phyloP scores from a whole-genome alignment of 2,329 filamentous ascomycete species.

The Macrophomina phaseolina region DNA sequence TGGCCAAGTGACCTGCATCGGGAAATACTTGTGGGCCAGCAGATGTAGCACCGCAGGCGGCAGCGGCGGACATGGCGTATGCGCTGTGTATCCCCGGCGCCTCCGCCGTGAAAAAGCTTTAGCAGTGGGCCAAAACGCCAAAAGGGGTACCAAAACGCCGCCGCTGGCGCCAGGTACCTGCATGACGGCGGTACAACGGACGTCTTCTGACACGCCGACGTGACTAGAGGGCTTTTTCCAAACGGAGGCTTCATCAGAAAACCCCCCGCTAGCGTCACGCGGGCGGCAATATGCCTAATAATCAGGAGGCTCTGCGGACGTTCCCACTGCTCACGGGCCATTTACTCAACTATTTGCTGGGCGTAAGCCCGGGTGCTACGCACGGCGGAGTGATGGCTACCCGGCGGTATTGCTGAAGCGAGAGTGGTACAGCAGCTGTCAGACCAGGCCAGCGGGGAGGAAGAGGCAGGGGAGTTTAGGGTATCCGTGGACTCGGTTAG shows the following conservation, averaged over 20 bases:
- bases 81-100: background rate
- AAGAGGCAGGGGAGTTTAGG: background rate
- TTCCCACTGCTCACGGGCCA: slow-evolving; percentile 1
- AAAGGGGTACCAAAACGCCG: slow-evolving; percentile 45
- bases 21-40: slow-evolving; percentile 6
- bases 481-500: slow-evolving; percentile 23
- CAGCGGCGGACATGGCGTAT: background rate
- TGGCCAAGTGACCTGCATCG: slow-evolving; percentile 8
- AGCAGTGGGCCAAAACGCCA: slow-evolving; percentile 4
- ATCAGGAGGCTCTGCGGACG: slow-evolving; percentile 1
- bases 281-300: background rate
- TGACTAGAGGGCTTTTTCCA: background rate
- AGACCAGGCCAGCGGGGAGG: slow-evolving; percentile 17
- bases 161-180: slow-evolving; percentile 57
- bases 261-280: background rate
- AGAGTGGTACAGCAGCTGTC: slow-evolving; percentile 25
- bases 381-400: background rate
- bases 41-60: slow-evolving; percentile 2
- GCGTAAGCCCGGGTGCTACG: slow-evolving; percentile 12
- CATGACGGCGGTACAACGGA: slow-evolving; percentile 47
- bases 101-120: background rate
- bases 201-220: background rate
- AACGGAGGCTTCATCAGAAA: background rate
- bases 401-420: background rate
- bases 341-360: slow-evolving; percentile 10